Conservation (phyloP, 495 filamentous ascomycete species). For the Trichoderma virens region DNA sequence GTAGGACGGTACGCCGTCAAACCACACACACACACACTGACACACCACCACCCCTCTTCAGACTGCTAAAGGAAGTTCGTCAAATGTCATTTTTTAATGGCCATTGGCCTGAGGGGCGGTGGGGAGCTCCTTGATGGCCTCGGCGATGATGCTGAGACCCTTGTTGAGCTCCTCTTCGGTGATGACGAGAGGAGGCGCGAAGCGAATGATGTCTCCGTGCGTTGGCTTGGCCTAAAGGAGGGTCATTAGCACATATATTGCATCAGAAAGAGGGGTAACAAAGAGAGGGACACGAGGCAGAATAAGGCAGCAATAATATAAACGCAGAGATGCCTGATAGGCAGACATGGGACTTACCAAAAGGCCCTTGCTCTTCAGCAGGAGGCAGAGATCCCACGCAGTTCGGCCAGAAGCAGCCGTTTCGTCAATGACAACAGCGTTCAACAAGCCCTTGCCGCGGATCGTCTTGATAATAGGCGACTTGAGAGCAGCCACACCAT, state of each 20-base stretch:
- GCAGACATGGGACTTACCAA: slow-evolving; percentile 50
- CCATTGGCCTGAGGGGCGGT: slow-evolving; percentile 22
- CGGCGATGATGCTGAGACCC: slow-evolving; percentile 64
- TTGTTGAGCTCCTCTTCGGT: slow-evolving; percentile 75
- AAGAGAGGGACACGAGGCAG: slow-evolving; percentile 10
- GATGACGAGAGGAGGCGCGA: slow-evolving; percentile 84
- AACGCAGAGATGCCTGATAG: neutral
- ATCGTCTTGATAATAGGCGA: slow-evolving; percentile 75
- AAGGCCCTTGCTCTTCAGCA: slow-evolving; percentile 92
- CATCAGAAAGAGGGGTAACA: neutral
- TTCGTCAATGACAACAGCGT: slow-evolving; percentile 96
- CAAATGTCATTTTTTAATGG: neutral
- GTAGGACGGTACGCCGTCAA: slow-evolving; percentile 4
- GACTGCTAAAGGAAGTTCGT: neutral
- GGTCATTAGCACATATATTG: slow-evolving; percentile 15
- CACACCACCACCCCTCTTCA: neutral
- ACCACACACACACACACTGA: neutral
- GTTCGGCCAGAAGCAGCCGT: slow-evolving; percentile 70
- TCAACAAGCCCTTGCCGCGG: slow-evolving; percentile 88
- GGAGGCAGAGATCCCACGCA: slow-evolving; percentile 95
- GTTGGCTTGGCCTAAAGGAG: slow-evolving; percentile 83
- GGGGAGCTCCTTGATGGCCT: slow-evolving; percentile 61
- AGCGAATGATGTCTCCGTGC: slow-evolving; percentile 94
- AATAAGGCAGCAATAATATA: neutral
- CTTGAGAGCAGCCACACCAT: slow-evolving; percentile 59